phyloP scores from a whole-genome alignment of 805 yeast species.

The Ogataea kodamae region DNA sequence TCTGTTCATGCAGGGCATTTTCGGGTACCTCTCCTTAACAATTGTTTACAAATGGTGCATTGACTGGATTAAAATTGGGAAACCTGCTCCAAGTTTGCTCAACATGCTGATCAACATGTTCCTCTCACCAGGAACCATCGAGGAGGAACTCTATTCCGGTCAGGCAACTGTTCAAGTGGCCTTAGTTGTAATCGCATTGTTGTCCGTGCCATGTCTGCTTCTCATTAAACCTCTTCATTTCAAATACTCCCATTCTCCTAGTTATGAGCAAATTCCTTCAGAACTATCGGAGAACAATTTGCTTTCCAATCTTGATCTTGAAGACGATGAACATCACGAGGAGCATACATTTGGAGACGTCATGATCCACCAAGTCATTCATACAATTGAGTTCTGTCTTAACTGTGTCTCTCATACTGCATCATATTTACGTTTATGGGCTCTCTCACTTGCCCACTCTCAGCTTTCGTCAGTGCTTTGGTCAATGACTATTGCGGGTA shows the following conservation, averaged over 20 bases:
- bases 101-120: slow-evolving; percentile 97
- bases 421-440: slow-evolving; percentile 94
- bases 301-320: slow-evolving; percentile 33
- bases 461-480: slow-evolving; percentile 93
- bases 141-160: slow-evolving; percentile 74
- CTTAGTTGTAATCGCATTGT: slow-evolving; percentile 68
- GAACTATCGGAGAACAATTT: slow-evolving; percentile 31
- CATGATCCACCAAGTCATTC: slow-evolving; percentile 95
- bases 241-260: slow-evolving; percentile 48
- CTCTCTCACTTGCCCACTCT: slow-evolving; percentile 93
- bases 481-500: slow-evolving; percentile 87
- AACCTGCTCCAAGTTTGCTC: slow-evolving; percentile 87
- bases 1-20: slow-evolving; percentile 92
- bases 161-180: slow-evolving; percentile 74
- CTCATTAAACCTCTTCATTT: slow-evolving; percentile 71
- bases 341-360: slow-evolving; percentile 84
- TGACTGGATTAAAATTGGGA: slow-evolving; percentile 77
- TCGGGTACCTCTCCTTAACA: slow-evolving; percentile 83
- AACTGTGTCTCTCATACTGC: slow-evolving; percentile 99
- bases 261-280: slow-evolving; percentile 41
- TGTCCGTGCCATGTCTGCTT: slow-evolving; percentile 91
- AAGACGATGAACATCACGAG: slow-evolving; percentile 51
- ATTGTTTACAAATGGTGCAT: slow-evolving; percentile 93
- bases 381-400: slow-evolving; percentile 94
- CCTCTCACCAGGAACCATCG: slow-evolving; percentile 84